Evolutionary conservation across 768 basidiomycete genomes (phyloP), one percentile per base, ranked within the genome.

Genomic region (Serendipita vermifera): DNA sequence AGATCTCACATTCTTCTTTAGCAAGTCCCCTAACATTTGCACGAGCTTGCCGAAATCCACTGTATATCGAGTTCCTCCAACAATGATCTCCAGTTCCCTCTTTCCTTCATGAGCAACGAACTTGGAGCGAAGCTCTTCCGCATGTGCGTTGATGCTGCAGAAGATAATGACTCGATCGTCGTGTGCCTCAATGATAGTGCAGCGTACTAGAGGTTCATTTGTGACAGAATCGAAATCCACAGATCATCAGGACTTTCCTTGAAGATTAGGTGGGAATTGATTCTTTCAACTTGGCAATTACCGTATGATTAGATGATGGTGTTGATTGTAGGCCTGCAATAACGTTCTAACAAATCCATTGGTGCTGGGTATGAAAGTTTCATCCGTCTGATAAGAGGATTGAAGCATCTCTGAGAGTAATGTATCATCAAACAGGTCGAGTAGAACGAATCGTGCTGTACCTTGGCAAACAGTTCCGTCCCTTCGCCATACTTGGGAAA

Each of bases 241-340:
- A 77, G 67, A 60, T 78, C 76, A 54, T 78, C 76, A 3, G 76
- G 77, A 7, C 55, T 54, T 15, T 6, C 14, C 3, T 36, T n/a
- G 35, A 36, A 9, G 35, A 36, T 9, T 9, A 36, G 9, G 35
- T 36, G n/a, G 35, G n/a, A 36, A 36, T 36, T 36, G 35, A 36
- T 36, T 36, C n/a, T 9, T 36, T n/a, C n/a, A n/a, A n/a, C n/a
- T n/a, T n/a, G n/a, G 35, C n/a, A n/a, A 9, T 9, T n/a, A 51
- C 5, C 76, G 68, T 22, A 76, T 61, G 55, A 74, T 64, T 35
- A 78, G 66, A 1, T 68, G 61, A 40, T 68, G 70, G 55, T 72
- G 71, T 3, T 63, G 27, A 40, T 68, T 70, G 55, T 71, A 72
- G 0, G 70, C 70, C 33, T 60, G 43, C 3, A 69, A 27, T 14